A percentile compares a stretch with the other conserved stretches of the same genome.
phyloP scores from a whole-genome alignment of 208 protist genomes.

The Trypanosomatidae sp. region DNA sequence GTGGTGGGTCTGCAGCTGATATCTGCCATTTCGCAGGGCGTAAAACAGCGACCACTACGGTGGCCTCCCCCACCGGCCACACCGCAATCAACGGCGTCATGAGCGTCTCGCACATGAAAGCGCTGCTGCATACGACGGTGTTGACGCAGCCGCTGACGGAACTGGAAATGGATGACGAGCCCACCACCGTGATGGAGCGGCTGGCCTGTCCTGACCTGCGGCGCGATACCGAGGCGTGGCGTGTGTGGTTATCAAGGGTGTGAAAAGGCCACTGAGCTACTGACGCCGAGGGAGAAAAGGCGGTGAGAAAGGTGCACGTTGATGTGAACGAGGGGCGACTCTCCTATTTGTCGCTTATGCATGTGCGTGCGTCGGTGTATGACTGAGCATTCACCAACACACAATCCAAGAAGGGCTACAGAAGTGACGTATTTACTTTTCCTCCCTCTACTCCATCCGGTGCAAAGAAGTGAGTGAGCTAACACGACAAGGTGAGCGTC shows the following conservation, averaged over 20 bases:
- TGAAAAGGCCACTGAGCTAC: slow-evolving; percentile 1
- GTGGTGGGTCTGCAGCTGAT: background rate
- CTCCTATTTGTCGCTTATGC: too few relatives aligned
- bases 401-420: too few relatives aligned
- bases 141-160: slow-evolving; percentile 46
- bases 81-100: slow-evolving; percentile 28
- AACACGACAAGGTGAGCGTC: too few relatives aligned
- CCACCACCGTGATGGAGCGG: slow-evolving; percentile 36
- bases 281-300: background rate
- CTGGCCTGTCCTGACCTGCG: slow-evolving; percentile 64
- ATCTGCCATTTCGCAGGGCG: background rate
- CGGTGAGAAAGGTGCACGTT: background rate
- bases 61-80: background rate
- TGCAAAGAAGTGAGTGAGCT: too few relatives aligned
- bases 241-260: slow-evolving; percentile 63
- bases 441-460: too few relatives aligned
- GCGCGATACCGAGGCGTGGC: slow-evolving; percentile 64
- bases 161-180: slow-evolving; percentile 57
- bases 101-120: slow-evolving; percentile 43
- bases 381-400: background rate
- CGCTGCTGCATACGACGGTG: slow-evolving; percentile 46
- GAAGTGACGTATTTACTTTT: too few relatives aligned
- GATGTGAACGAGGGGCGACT: background rate
- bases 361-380: background rate
- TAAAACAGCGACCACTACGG: background rate